These are phyloP conservation scores for Neoboletus magnificus DNA, from an alignment of 768 basidiomycete species.

Conservation along the genomic window DNA sequence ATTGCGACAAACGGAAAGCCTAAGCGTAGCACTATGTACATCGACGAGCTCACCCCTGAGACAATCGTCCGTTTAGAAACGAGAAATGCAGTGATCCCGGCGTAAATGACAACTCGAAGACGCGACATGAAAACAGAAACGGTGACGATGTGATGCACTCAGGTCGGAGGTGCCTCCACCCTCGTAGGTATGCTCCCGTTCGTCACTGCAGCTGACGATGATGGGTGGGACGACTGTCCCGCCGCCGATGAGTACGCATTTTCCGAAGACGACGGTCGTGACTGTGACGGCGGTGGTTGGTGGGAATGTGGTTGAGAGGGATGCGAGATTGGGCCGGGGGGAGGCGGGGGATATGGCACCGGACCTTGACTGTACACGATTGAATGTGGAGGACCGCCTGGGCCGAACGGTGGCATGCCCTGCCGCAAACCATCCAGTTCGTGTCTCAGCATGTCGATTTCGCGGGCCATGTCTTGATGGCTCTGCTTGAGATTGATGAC, in stretches of 20 bases:
- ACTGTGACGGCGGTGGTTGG: conserved; percentile 34
- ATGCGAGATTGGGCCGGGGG: conserved; percentile 45
- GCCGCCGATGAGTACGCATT: conserved; percentile 47
- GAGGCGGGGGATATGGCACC: conserved; percentile 45
- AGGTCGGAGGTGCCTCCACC: conserved; percentile 42
- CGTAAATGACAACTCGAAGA: conserved; percentile 17
- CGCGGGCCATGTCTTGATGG: conserved; percentile 73
- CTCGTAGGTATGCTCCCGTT: conserved; percentile 41
- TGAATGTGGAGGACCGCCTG: conserved; percentile 46
- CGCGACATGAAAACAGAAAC: conserved; percentile 4
- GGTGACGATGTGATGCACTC: conserved; percentile 2
- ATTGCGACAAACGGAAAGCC: conserved; percentile 5
- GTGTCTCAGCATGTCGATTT: conserved; percentile 74
- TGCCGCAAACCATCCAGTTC: conserved; percentile 65
- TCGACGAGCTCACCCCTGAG: conserved; percentile 18
- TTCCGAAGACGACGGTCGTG: conserved; percentile 63
- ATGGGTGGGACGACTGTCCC: conserved; percentile 31
- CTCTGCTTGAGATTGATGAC: conserved; percentile 73
- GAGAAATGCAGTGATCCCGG: conserved; percentile 22
- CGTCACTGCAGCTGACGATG: conserved; percentile 32
- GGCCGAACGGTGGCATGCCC: conserved; percentile 52
- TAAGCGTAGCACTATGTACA: conserved; percentile 30
- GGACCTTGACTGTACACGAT: conserved; percentile 52
- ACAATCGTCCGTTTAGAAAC: conserved; percentile 25
- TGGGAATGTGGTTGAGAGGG: conserved; percentile 33